Evolutionary conservation across 1,284 basidiomycete species (phyloP).

Genomic region (Uromyces viciae-fabae): DNA sequence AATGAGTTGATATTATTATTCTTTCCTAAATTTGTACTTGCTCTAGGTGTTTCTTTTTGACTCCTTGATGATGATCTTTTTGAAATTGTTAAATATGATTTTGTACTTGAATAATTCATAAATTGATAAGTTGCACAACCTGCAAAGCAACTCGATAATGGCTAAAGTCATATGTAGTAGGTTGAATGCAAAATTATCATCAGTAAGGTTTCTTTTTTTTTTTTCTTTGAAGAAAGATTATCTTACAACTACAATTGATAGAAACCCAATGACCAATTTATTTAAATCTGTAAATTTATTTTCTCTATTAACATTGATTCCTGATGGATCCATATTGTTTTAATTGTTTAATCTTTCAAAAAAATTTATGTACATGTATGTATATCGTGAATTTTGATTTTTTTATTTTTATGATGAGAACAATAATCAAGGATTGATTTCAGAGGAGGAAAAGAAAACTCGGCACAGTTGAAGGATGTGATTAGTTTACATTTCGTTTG

Average conservation of each 20-base stretch:
- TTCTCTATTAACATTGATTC: neutral
- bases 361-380: too few relatives aligned
- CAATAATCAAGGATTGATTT: too few relatives aligned
- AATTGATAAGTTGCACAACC: constrained; percentile 20
- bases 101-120: constrained; percentile 20
- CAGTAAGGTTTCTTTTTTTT: neutral
- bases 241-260: constrained; percentile 14
- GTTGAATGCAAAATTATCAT: neutral
- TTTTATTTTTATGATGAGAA: too few relatives aligned
- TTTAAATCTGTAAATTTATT: neutral
- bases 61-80: neutral
- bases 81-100: neutral
- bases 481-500: too few relatives aligned
- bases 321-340: neutral
- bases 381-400: too few relatives aligned
- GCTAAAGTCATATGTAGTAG: neutral
- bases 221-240: neutral
- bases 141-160: constrained; percentile 7
- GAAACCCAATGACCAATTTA: constrained; percentile 6
- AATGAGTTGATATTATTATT: too few relatives aligned
- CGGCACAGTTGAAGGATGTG: too few relatives aligned
- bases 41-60: too few relatives aligned
- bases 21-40: neutral
- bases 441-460: too few relatives aligned
- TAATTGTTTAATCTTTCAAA: too few relatives aligned